Base-by-base conservation (phyloP, 495 filamentous ascomycete species). In the Cercophora scortea region DNA sequence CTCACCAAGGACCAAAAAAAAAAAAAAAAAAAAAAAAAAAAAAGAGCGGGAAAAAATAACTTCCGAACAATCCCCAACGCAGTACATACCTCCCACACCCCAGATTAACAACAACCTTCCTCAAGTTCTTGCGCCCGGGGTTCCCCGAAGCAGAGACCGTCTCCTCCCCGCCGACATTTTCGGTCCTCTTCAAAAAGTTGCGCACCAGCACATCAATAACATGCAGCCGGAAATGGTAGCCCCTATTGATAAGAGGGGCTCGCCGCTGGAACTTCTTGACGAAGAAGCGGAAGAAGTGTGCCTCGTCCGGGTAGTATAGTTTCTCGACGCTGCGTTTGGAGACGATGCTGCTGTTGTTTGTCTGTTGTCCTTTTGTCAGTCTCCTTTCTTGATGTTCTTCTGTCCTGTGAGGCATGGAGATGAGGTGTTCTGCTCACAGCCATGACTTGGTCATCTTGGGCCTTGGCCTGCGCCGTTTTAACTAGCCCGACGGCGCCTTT, bases 291-390 rank as follows among this genome's bases (percentile, higher is more conserved):
- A 93, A 90, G 73, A 89, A 94, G 61, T 90, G 83, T 16, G 85
- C 79, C 55, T 92, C 76, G 50, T 80, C 67, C 13, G 78, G 66
- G 57, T 84, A 84, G 68, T 95, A 96, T 16, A 93, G 75, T 59
- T 82, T 81, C 63, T 95, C 89, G 32, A 95, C 89, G 58, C 87
- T 90, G 53, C 89, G 78, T 64, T 96, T 96, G 25, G 88, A 95
- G 39, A 89, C 84, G 60, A 95, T 95, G 59, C 86, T 90, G 67
- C 86, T 89, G 64, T 82, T 89, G 62, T 96, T 95, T 49, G 90
- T 96, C 86, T 91, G 47, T 41, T 12, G 12, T 25, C 5, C 5
- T 25, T 25, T 25, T 25, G 25, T 25, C 25, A 25, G 25, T 25
- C 5, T 25, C 5, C 25, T 25, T 25, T 25, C 25, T 25, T 25